A percentile compares a stretch with the other conserved stretches of the same genome.
These are phyloP conservation scores for Colletotrichum magnum DNA, from an alignment of 2,329 filamentous ascomycete genomes.

Conservation along the genomic window DNA sequence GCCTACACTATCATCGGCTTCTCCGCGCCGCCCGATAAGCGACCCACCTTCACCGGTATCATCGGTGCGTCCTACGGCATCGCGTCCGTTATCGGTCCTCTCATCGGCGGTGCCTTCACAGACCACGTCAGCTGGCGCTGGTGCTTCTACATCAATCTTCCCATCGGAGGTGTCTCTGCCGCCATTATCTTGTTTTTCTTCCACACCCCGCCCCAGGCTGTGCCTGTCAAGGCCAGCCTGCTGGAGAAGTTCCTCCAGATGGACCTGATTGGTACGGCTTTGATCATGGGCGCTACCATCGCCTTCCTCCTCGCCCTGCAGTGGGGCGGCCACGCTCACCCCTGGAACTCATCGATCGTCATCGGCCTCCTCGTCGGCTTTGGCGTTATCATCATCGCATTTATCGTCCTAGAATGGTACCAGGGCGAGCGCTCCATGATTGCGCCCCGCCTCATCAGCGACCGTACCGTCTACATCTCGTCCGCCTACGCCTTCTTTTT, in stretches of 20 bases:
- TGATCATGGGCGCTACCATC: constrained; percentile 61
- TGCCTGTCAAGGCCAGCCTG: constrained; percentile 53
- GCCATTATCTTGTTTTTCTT: constrained; percentile 58
- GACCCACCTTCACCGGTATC: constrained; percentile 55
- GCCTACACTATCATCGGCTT: constrained; percentile 65
- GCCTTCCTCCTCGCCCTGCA: constrained; percentile 62
- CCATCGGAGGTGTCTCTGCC: constrained; percentile 52
- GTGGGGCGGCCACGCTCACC: constrained; percentile 60
- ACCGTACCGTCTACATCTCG: constrained; percentile 55
- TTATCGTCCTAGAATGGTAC: constrained; percentile 54
- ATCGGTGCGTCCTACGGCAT: constrained; percentile 54
- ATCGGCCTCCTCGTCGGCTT: constrained; percentile 60
- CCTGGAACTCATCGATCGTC: constrained; percentile 58
- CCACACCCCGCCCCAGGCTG: constrained; percentile 55
- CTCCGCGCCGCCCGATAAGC: constrained; percentile 51
- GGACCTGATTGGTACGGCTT: constrained; percentile 60
- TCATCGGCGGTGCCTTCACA: constrained; percentile 55
- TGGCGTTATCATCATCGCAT: constrained; percentile 50
- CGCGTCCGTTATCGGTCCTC: constrained; percentile 53
- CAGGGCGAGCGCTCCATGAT: constrained; percentile 63
- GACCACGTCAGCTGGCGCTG: constrained; percentile 55
- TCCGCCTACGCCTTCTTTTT: constrained; percentile 59
- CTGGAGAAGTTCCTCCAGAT: constrained; percentile 63
- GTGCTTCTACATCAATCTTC: constrained; percentile 57
- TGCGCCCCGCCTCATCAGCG: constrained; percentile 53